phyloP scores from a whole-genome alignment of 1,284 basidiomycete genomes.

The Xanthoconium separans region DNA sequence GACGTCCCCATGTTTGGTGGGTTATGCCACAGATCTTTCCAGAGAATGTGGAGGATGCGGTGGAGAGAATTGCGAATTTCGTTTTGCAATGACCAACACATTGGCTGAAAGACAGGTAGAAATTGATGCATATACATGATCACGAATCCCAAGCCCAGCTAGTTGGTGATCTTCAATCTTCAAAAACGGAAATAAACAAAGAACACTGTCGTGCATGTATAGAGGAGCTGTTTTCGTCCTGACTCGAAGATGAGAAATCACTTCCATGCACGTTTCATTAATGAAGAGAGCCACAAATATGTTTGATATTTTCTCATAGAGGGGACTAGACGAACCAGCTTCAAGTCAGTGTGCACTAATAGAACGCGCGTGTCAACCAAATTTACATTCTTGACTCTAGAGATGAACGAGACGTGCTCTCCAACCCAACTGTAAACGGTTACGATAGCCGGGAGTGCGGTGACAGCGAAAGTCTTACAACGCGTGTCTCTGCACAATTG shows the following conservation, averaged over 20 bases:
- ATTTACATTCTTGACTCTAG: too few species aligned
- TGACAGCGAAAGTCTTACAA: slow-evolving; percentile 68
- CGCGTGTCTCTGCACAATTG: too few species aligned
- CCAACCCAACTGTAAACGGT: slow-evolving; percentile 75
- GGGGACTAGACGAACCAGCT: slow-evolving; percentile 60
- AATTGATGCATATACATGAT: slow-evolving; percentile 13
- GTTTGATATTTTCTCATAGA: slow-evolving; percentile 78
- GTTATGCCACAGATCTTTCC: slow-evolving; percentile 14
- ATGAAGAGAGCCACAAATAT: slow-evolving; percentile 36
- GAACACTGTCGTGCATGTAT: slow-evolving; percentile 66
- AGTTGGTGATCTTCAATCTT: too few species aligned
- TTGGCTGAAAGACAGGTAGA: background rate
- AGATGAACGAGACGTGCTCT: slow-evolving; percentile 46
- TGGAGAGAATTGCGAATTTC: slow-evolving; percentile 15
- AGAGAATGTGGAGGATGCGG: slow-evolving; percentile 13
- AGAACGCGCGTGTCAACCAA: too few species aligned
- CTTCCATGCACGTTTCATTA: slow-evolving; percentile 21
- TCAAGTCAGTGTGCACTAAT: slow-evolving; percentile 74
- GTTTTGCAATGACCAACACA: background rate
- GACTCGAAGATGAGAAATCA: background rate
- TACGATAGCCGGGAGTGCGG: slow-evolving; percentile 76
- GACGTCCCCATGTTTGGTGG: slow-evolving; percentile 27
- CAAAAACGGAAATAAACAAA: slow-evolving; percentile 43
- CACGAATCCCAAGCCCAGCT: slow-evolving; percentile 14
- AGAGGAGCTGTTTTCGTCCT: slow-evolving; percentile 77